Evolutionary conservation across 306 rosid genomes (phyloP).

Genomic region (Dalbergia cochinchinensis): DNA sequence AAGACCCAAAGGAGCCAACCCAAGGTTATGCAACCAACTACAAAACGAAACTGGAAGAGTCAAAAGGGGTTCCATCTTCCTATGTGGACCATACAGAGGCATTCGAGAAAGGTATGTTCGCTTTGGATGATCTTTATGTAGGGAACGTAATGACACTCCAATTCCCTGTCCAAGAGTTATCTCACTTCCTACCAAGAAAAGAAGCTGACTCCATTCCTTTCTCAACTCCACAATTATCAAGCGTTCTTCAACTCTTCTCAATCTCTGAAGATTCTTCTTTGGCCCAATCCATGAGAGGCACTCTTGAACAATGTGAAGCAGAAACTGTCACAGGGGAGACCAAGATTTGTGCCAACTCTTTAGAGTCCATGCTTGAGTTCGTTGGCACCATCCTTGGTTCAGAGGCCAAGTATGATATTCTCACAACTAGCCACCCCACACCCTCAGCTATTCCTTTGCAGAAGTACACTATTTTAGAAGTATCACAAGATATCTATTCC

Average conservation of each 20-base stretch:
- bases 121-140: slow-evolving; percentile 51
- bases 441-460: slow-evolving; percentile 49
- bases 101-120: slow-evolving; percentile 60
- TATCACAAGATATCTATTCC: slow-evolving; percentile 55
- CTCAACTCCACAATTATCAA: slow-evolving; percentile 55
- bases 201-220: slow-evolving; percentile 68
- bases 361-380: slow-evolving; percentile 60
- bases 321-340: slow-evolving; percentile 58
- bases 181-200: slow-evolving; percentile 52
- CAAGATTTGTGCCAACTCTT: slow-evolving; percentile 60
- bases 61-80: background rate
- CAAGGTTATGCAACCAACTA: too few relatives aligned
- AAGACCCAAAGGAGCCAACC: background rate
- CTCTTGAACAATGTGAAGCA: slow-evolving; percentile 56
- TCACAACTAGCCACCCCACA: slow-evolving; percentile 56
- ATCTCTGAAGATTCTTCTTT: slow-evolving; percentile 51
- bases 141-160: slow-evolving; percentile 62
- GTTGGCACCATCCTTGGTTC: slow-evolving; percentile 50
- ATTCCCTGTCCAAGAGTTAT: slow-evolving; percentile 52
- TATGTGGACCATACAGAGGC: slow-evolving; percentile 55
- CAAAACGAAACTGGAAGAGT: background rate
- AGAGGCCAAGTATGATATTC: slow-evolving; percentile 29
- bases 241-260: slow-evolving; percentile 65
- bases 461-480: slow-evolving; percentile 50
- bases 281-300: slow-evolving; percentile 50